Percentiles rank a stretch among this genome's conserved stretches.
phyloP scores from a whole-genome alignment of 1,139 yeast species.

The Sugiyamaella neomexicana region DNA sequence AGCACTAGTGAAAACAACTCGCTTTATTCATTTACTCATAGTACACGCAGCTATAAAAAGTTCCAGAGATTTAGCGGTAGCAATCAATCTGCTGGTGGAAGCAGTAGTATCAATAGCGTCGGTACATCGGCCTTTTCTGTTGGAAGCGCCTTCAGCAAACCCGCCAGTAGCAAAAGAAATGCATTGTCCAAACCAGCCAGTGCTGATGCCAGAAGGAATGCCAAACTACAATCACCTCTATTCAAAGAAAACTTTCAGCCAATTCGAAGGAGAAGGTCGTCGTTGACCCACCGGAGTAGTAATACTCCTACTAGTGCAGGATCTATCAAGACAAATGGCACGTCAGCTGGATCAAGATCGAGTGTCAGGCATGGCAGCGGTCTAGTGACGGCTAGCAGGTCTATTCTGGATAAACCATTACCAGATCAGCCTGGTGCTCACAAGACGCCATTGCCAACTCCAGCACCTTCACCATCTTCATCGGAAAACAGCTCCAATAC shows the following conservation, averaged over 20 bases:
- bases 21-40: conserved; percentile 8
- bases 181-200: neutral
- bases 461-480: neutral
- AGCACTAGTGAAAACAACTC: conserved; percentile 12
- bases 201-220: conserved; percentile 1
- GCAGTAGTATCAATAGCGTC: neutral
- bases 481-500: no score
- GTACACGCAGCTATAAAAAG: conserved; percentile 2
- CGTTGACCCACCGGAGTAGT: conserved; percentile 21
- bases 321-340: neutral
- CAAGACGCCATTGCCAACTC: neutral
- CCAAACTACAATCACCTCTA: conserved; percentile 13
- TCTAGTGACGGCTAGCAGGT: conserved; percentile 1
- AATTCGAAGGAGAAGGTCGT: conserved; percentile 21
- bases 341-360: neutral
- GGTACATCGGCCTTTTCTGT: conserved; percentile 7
- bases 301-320: conserved; percentile 4
- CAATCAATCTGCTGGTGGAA: conserved; percentile 2
- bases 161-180: neutral
- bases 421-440: conserved; percentile 15
- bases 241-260: conserved; percentile 14
- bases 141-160: conserved; percentile 9
- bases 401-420: conserved; percentile 17
- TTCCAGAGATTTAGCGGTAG: conserved; percentile 8
- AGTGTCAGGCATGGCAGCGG: neutral